These are phyloP conservation scores for Diaporthe citri DNA, from an alignment of 2,329 filamentous ascomycete genomes.

Conservation along the genomic window DNA sequence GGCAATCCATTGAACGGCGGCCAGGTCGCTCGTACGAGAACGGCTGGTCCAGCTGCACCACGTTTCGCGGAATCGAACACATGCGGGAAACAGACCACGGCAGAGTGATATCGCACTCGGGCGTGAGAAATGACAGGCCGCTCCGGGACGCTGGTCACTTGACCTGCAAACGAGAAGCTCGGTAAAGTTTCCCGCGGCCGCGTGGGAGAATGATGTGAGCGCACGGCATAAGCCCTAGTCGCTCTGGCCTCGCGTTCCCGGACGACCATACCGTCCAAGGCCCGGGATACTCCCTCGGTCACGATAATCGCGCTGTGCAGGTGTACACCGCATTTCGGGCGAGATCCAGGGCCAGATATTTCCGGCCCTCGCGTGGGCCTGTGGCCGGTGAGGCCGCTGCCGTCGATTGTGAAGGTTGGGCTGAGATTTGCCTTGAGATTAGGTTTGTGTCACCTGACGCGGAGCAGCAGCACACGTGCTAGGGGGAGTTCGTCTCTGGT, in stretches of 20 bases:
- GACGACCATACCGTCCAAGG: neutral
- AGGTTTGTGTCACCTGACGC: slow-evolving; percentile 27
- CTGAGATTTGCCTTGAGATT: slow-evolving; percentile 17
- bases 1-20: neutral
- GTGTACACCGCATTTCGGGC: slow-evolving; percentile 33
- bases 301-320: slow-evolving; percentile 24
- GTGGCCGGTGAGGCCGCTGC: neutral
- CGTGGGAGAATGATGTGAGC: slow-evolving; percentile 15
- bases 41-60: neutral
- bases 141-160: slow-evolving; percentile 21
- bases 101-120: neutral
- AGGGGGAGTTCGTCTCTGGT: slow-evolving; percentile 10
- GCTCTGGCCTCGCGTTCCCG: slow-evolving; percentile 5
- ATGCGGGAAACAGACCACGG: neutral
- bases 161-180: slow-evolving; percentile 5
- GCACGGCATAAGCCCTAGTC: slow-evolving; percentile 29
- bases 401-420: neutral
- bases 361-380: slow-evolving; percentile 7
- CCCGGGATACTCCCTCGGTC: slow-evolving; percentile 14
- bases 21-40: slow-evolving; percentile 17
- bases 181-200: slow-evolving; percentile 21
- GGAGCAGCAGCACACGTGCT: slow-evolving; percentile 19
- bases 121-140: slow-evolving; percentile 4
- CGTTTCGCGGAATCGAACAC: neutral
- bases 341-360: slow-evolving; percentile 21